phyloP scores from a whole-genome alignment of 768 basidiomycete genomes.

The Sistotremastrum suecicum region DNA sequence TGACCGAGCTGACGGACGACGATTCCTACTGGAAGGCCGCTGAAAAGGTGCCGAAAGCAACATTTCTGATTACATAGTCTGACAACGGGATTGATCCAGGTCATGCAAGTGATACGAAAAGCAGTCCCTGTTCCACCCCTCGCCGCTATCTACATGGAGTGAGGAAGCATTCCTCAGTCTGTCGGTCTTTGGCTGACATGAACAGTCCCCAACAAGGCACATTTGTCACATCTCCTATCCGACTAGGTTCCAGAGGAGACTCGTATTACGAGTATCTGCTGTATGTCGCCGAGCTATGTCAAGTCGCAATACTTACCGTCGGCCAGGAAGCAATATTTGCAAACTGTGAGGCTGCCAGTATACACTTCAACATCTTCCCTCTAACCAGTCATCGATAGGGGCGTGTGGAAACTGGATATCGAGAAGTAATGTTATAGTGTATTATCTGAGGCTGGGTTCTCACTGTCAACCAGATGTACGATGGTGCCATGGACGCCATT shows the following conservation, averaged over 20 bases:
- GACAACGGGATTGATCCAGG: conserved; percentile 18
- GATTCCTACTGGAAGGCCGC: conserved; percentile 69
- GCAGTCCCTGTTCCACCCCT: conserved; percentile 46
- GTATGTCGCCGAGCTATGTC: conserved; percentile 25
- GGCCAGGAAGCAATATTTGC: conserved; percentile 58
- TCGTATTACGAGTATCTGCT: conserved; percentile 88
- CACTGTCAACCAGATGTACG: conserved; percentile 59
- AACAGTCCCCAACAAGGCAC: conserved; percentile 34
- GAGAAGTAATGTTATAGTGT: conserved; percentile 33
- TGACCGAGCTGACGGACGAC: conserved; percentile 67
- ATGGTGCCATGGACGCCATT: conserved; percentile 70
- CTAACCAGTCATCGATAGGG: conserved; percentile 32
- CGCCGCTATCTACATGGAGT: conserved; percentile 80
- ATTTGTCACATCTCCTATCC: conserved; percentile 57
- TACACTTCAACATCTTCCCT: not conserved
- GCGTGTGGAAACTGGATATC: conserved; percentile 60
- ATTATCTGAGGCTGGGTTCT: not conserved
- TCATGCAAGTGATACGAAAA: conserved; percentile 54
- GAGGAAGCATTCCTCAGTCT: conserved; percentile 11
- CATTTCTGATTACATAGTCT: not conserved
- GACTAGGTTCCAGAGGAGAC: conserved; percentile 85
- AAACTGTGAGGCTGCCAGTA: conserved; percentile 39
- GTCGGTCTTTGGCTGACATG: not conserved
- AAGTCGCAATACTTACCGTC: conserved; percentile 2
- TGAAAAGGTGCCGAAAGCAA: conserved; percentile 37